A percentile compares a stretch with the other conserved stretches of the same genome.
These are phyloP conservation scores for Martensiomyces pterosporus DNA, from an alignment of 192 early-diverging fungal species.

Conservation along the genomic window DNA sequence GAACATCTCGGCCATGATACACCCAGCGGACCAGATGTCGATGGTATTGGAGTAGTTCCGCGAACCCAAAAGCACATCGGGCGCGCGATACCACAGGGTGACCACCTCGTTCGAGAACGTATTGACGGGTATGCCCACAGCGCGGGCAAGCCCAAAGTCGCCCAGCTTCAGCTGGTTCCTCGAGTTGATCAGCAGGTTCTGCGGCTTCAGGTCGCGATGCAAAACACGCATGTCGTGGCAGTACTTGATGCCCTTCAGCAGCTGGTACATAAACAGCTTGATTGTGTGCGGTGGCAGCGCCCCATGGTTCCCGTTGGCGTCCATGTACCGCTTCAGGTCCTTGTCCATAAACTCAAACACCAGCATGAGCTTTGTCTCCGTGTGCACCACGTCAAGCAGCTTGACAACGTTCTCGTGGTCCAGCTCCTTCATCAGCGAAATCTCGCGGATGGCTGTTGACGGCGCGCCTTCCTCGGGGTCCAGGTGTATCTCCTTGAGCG, in stretches of 20 bases:
- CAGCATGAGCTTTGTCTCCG: slow-evolving; percentile 78
- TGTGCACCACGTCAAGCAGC: slow-evolving; percentile 79
- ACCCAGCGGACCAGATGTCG: slow-evolving; percentile 97
- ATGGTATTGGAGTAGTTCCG: slow-evolving; percentile 92
- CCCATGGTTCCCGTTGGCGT: slow-evolving; percentile 59
- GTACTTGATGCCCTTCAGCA: slow-evolving; percentile 76
- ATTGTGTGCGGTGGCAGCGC: slow-evolving; percentile 59
- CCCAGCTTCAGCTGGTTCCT: slow-evolving; percentile 79
- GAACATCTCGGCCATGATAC: slow-evolving; percentile 96
- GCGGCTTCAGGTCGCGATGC: slow-evolving; percentile 83
- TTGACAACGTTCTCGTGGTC: slow-evolving; percentile 88
- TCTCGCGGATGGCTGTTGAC: slow-evolving; percentile 96
- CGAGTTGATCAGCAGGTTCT: slow-evolving; percentile 79
- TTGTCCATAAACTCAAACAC: slow-evolving; percentile 88
- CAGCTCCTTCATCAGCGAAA: slow-evolving; percentile 96
- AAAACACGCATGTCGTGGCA: slow-evolving; percentile 82
- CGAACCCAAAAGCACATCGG: slow-evolving; percentile 94
- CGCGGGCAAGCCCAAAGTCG: slow-evolving; percentile 79
- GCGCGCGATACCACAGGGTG: slow-evolving; percentile 97
- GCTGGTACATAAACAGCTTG: slow-evolving; percentile 80
- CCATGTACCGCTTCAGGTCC: slow-evolving; percentile 87
- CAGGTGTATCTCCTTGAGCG: slow-evolving; percentile 92
- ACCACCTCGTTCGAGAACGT: slow-evolving; percentile 98
- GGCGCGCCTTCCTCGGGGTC: slow-evolving; percentile 92
- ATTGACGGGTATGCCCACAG: slow-evolving; percentile 82